Evolutionary conservation across 2,329 filamentous ascomycete genomes (phyloP), one percentile per base, ranked within the genome.

Genomic region (Didymella exigua): DNA sequence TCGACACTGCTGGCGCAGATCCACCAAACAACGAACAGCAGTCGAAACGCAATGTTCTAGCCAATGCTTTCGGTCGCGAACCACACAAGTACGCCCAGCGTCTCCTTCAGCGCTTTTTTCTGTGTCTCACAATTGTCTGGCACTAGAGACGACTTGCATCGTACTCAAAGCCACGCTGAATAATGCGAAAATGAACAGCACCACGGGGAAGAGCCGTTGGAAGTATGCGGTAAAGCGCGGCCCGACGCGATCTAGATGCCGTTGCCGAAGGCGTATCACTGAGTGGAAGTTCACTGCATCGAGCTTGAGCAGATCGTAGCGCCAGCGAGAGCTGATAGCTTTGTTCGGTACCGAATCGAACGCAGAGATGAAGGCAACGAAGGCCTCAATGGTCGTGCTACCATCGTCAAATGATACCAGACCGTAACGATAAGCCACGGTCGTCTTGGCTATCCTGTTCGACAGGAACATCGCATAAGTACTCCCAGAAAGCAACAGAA

Each of bases 211-310:
- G 37, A 62, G 63, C 23, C 60, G 56, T 26, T 59, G 49, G 38
- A 65, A 62, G 45, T 63, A 66, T 1, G 52, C 36, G 4, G 44
- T 44, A 30, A 63, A 62, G 6, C 61, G 61, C 1, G 44, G 51
- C 42, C 65, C 65, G 30, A 54, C 66, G 21, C 60, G 60, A 27
- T 63, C 62, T 5, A 64, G 54, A 41, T 66, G 61, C 53, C 56
- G 60, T n/a, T 52, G 49, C 14, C 47, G 56, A 2, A 62, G 56
- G n/a, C 50, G 54, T 11, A 66, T n/a, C 0, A 30, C 46, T 1
- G 58, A 66, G 40, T 64, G 57, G 34, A 65, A 68, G 42, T 68
- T 68, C 19, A 68, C 31, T 4, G 57, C 49, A 18, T 61, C 59
- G 18, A 68, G 62, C 13, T 51, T 37, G 5, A 68, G 44, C 7